phyloP scores from a whole-genome alignment of 2,329 filamentous ascomycete genomes.

The Calycina marina region DNA sequence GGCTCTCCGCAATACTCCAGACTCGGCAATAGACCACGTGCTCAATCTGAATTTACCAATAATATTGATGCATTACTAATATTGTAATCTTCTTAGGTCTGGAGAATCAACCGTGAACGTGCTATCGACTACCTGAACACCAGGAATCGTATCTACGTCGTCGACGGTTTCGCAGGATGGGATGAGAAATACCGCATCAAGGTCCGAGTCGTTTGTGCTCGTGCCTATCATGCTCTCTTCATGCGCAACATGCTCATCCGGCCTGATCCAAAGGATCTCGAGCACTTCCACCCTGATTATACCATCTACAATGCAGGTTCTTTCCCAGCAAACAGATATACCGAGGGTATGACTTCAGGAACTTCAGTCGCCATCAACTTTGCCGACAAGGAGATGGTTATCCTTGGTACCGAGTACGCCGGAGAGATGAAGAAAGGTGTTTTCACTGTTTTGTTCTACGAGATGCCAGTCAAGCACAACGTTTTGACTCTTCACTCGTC shows the following conservation, averaged over 20 bases:
- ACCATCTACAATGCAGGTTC: slow-evolving; percentile 98
- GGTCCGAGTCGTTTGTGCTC: slow-evolving; percentile 94
- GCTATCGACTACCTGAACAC: slow-evolving; percentile 99
- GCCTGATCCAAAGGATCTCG: slow-evolving; percentile 76
- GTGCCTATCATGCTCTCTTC: slow-evolving; percentile 98
- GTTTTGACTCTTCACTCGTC: slow-evolving; percentile 97
- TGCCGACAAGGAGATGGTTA: slow-evolving; percentile 99
- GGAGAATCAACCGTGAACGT: slow-evolving; percentile 98
- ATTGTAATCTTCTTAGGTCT: slow-evolving; percentile 51
- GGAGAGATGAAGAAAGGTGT: slow-evolving; percentile 97
- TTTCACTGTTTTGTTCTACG: slow-evolving; percentile 99
- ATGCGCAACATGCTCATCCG: slow-evolving; percentile 99
- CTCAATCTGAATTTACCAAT: too few relatives aligned
- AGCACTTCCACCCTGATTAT: slow-evolving; percentile 98
- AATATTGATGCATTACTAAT: too few relatives aligned
- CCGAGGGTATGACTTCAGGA: slow-evolving; percentile 94
- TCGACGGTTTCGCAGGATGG: slow-evolving; percentile 96
- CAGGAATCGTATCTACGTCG: slow-evolving; percentile 93
- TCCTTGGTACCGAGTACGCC: slow-evolving; percentile 96
- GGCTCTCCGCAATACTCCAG: too few relatives aligned
- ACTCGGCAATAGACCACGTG: too few relatives aligned
- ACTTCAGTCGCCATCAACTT: slow-evolving; percentile 99
- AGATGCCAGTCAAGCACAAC: slow-evolving; percentile 99
- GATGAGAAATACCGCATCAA: slow-evolving; percentile 96
- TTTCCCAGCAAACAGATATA: slow-evolving; percentile 97